Evolutionary conservation across 441 rosid species (phyloP), one percentile per base, ranked within the genome.

Genomic region (Theobroma grandiflorum): DNA sequence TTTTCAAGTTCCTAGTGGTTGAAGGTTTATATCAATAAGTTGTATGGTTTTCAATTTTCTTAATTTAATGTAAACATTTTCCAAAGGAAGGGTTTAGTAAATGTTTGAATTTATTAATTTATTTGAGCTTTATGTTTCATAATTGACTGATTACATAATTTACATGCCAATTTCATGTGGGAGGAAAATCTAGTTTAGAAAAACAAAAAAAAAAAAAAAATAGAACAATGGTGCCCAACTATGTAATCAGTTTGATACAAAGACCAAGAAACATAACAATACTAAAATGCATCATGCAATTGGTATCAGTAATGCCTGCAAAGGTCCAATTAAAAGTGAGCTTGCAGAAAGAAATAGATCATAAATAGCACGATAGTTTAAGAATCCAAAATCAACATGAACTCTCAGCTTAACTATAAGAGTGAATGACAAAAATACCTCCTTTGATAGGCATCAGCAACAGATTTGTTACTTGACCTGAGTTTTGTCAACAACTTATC

Each of bases 401-500:
- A 66, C 18, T 64, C 52, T 22, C 63, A 35, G 42, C 61, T 63
- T 18, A 49, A 38, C 40, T 12, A 76, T 37, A 53, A 22, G 50
- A 10, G 15, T 11, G 7, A 14, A 57, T 33, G 55, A 76, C 55
- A 59, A 50, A 63, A 67, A 68, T 83, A 95, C 98, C 98, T 88
- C 83, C 85, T 86, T 80, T 82, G 79, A 79, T 79, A 85, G 62
- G 87, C 90, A 83, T 85, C 84, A 8, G 89, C 89, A 78, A 86
- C 76, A 85, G 86, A 79, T 75, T 82, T 86, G 82, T 86, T 83
- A 31, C 85, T 82, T 3, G 91, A 87, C 63, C 86, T 83, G 8
- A 93, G 88, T 73, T 87, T 82, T 76, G 65, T 83, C 58, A 91
- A 72, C 81, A 93, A 85, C 76, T 79, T 82, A 52, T 91, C 85